Base-by-base conservation (phyloP, 371 early-diverging fungal species). In the Zychaea mexicana region DNA sequence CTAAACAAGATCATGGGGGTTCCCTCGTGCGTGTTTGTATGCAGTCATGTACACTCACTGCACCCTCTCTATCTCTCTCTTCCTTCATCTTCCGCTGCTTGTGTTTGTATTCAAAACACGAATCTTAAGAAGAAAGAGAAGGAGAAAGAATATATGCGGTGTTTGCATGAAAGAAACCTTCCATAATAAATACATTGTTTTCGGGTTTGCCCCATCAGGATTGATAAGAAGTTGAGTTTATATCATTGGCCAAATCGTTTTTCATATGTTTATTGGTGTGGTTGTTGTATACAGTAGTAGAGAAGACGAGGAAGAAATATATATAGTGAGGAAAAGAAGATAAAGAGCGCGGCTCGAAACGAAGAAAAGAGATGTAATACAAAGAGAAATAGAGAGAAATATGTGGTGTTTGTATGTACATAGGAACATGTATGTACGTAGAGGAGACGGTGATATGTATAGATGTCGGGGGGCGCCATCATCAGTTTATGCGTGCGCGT, bases 1-100 rank as follows among this genome's bases (percentile, higher is more conserved):
- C 22, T 49, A 49, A 49, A 49, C 49, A 49, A 49, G 24, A 49
- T 49, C 49, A 49, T 49, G 49, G 49, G 49, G 26, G 49, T 9
- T 49, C n/a, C n/a, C 36, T 36, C n/a, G n/a, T 36, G 38, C 38
- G 38, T 36, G 7, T 36, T 36, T 36, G 38, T 36, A n/a, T n/a
- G n/a, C n/a, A n/a, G n/a, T n/a, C n/a, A n/a, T n/a, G n/a, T n/a
- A n/a, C n/a, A n/a, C n/a, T n/a, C n/a, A n/a, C n/a, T n/a, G n/a
- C n/a, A n/a, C n/a, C n/a, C n/a, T n/a, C n/a, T n/a, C n/a, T n/a
- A n/a, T n/a, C n/a, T 36, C 7, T 36, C 38, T 36, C 15, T 36
- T 36, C n/a, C n/a, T n/a, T n/a, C n/a, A n/a, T n/a, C n/a, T n/a
- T n/a, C n/a, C n/a, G 38, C 38, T 36, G 7, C 38, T 9, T 36